A percentile compares a stretch with the other conserved stretches of the same genome.
These are phyloP conservation scores for Trichothecium roseum DNA, from an alignment of 2,329 filamentous ascomycete species.

Conservation along the genomic window DNA sequence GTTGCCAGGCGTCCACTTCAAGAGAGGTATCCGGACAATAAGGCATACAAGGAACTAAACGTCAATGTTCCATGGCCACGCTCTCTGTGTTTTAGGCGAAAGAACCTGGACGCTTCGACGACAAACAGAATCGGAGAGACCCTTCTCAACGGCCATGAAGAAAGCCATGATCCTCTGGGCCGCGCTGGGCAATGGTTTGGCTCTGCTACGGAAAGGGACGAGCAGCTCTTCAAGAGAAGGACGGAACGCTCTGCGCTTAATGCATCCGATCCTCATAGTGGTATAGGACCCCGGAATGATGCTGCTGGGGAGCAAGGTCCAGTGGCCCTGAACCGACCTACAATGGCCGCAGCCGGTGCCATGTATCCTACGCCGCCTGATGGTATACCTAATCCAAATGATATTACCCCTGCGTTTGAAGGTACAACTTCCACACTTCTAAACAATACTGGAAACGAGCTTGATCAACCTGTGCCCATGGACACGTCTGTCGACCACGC, in stretches of 20 bases:
- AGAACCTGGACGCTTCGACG: constrained; percentile 27
- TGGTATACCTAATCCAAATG: constrained; percentile 43
- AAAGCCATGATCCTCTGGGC: constrained; percentile 37
- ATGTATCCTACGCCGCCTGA: constrained; percentile 68
- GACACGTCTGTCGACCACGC: constrained; percentile 10
- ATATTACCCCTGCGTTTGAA: constrained; percentile 46
- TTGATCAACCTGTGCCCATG: constrained; percentile 5
- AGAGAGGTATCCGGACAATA: constrained; percentile 31
- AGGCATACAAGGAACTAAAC: constrained; percentile 23
- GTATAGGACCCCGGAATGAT: constrained; percentile 28
- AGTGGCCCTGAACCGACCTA: constrained; percentile 37
- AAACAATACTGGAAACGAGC: constrained; percentile 24
- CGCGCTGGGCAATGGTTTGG: constrained; percentile 39
- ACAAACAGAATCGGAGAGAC: constrained; percentile 28
- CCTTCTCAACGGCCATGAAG: constrained; percentile 24
- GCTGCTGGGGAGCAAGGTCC: constrained; percentile 41
- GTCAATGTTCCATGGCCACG: constrained; percentile 43
- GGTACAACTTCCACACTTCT: constrained; percentile 45
- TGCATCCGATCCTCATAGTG: constrained; percentile 29
- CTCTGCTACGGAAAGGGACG: constrained; percentile 32
- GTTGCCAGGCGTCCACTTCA: constrained; percentile 32
- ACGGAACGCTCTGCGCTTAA: constrained; percentile 35
- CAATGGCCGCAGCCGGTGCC: constrained; percentile 35
- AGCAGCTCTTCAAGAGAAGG: constrained; percentile 34
- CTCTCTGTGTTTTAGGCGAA: constrained; percentile 41